Evolutionary conservation across 2,329 filamentous ascomycete species (phyloP), one percentile per base, ranked within the genome.

Genomic region (Penicillium digitatum): DNA sequence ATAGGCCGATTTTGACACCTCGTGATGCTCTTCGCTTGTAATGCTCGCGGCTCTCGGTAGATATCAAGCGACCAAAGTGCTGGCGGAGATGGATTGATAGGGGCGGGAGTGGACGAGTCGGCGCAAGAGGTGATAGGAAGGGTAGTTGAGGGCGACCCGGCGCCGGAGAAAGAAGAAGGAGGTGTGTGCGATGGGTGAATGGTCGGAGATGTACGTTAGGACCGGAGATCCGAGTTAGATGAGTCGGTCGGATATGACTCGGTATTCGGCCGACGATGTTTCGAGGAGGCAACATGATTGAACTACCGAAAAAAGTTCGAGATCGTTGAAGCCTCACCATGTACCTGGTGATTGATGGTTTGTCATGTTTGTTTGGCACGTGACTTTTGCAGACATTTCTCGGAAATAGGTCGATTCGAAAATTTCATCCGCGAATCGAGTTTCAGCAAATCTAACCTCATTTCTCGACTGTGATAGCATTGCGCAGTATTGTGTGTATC

Each of bases 21-120:
- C 87, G 80, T 59, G 83, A 86, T 55, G 74, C 56, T 2, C 72
- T 69, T 22, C 69, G 70, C 54, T 84, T 87, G 59, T 74, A 76
- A 54, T 71, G 63, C 8, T 71, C 65, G 11, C 74, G 73, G 42
- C 85, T 84, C 69, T 91, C 87, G 0, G 89, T 95, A n/a, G 88
- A 90, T 56, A 95, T 82, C 58, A 89, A 83, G 49, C 92, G 87
- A 3, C 83, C 82, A 35, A 87, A 77, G 40, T 83, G 78, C 29
- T 79, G 69, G 58, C 78, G 78, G 34, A 67, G 70, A 73, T 76
- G 68, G 81, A 79, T 68, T 79, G 86, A 51, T 77, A 81, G n/a
- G 73, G 74, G 66, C 75, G 80, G 52, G 71, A 82, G 54, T 74
- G 76, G 57, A 55, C 70, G 62, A 62, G 68, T 64, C 57, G 76